A percentile compares a stretch with the other conserved stretches of the same genome.
Evolutionary conservation across 2,329 filamentous ascomycete genomes (phyloP).

Genomic region (Aspergillus versicolor): DNA sequence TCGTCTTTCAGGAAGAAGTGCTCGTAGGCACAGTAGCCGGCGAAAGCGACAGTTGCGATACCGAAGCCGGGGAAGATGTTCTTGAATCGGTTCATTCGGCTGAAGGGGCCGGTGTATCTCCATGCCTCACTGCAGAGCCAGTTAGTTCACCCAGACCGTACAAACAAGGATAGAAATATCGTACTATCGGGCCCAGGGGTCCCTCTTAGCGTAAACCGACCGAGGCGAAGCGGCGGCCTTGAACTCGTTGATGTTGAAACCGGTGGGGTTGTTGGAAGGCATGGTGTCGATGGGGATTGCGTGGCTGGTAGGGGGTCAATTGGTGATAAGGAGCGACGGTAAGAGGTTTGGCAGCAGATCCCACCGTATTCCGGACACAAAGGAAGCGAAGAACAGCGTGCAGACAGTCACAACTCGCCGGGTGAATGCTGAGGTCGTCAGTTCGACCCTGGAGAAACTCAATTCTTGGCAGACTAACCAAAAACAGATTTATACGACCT

Average conservation of each 20-base stretch:
- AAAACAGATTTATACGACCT: conserved; percentile 23
- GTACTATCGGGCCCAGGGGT: conserved; percentile 65
- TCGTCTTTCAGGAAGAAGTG: conserved; percentile 77
- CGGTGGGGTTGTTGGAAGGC: conserved; percentile 70
- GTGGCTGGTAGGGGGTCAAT: conserved; percentile 3
- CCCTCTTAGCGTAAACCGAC: conserved; percentile 50
- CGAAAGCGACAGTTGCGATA: conserved; percentile 88
- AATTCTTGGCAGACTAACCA: conserved; percentile 35
- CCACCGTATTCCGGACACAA: conserved; percentile 17
- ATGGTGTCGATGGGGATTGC: conserved; percentile 41
- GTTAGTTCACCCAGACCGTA: conserved; percentile 15
- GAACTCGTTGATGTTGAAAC: conserved; percentile 84
- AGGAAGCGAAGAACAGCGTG: conserved; percentile 7
- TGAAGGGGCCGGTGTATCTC: conserved; percentile 89
- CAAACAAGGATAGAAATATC: conserved; percentile 18
- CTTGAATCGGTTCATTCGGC: conserved; percentile 85
- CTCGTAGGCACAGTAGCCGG: conserved; percentile 85
- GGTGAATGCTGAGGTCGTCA: conserved; percentile 21
- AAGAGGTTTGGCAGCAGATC: conserved; percentile 4
- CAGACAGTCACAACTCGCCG: not conserved
- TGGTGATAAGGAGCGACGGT: conserved; percentile 13
- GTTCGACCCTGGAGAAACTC: conserved; percentile 16
- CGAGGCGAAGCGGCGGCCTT: conserved; percentile 66
- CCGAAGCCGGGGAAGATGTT: conserved; percentile 84
- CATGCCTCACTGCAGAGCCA: conserved; percentile 73